These are phyloP conservation scores for Sugiyamaella castrensis DNA, from an alignment of 1,139 yeast species.

Conservation along the genomic window DNA sequence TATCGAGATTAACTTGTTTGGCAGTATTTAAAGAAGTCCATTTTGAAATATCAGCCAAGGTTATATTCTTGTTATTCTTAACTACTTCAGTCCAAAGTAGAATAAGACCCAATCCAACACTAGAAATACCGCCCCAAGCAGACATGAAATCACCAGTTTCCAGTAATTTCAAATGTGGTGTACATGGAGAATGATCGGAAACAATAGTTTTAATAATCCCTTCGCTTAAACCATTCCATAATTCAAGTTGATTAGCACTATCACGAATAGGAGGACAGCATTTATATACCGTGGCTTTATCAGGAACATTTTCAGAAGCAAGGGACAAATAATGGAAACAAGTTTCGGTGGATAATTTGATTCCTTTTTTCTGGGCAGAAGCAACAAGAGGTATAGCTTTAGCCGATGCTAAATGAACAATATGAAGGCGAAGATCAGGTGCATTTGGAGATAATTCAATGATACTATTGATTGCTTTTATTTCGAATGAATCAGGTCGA, in stretches of 20 bases:
- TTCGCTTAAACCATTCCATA: constrained; percentile 73
- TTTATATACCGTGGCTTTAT: constrained; percentile 76
- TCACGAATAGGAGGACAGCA: constrained; percentile 94
- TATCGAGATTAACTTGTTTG: constrained; percentile 72
- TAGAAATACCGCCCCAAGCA: constrained; percentile 98
- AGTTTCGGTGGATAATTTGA: constrained; percentile 79
- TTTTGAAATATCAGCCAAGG: constrained; percentile 58
- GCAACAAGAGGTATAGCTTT: constrained; percentile 69
- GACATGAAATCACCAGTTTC: constrained; percentile 82
- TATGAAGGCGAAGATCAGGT: constrained; percentile 74
- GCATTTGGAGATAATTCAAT: constrained; percentile 54
- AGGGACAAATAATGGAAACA: constrained; percentile 88
- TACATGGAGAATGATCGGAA: constrained; percentile 94
- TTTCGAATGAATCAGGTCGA: constrained; percentile 84
- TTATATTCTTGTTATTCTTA: constrained; percentile 41
- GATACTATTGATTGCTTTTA: constrained; percentile 73
- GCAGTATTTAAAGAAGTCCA: constrained; percentile 89
- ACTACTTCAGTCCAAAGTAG: constrained; percentile 73
- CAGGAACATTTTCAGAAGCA: constrained; percentile 70
- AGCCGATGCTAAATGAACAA: constrained; percentile 85
- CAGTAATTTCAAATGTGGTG: constrained; percentile 80
- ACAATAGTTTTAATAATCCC: constrained; percentile 80
- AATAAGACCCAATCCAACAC: constrained; percentile 88
- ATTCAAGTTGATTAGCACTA: constrained; percentile 59
- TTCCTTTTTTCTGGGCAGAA: constrained; percentile 56